These are phyloP conservation scores for Phytophthora colocasiae DNA, from an alignment of 352 stramenopile genomes.

Conservation along the genomic window DNA sequence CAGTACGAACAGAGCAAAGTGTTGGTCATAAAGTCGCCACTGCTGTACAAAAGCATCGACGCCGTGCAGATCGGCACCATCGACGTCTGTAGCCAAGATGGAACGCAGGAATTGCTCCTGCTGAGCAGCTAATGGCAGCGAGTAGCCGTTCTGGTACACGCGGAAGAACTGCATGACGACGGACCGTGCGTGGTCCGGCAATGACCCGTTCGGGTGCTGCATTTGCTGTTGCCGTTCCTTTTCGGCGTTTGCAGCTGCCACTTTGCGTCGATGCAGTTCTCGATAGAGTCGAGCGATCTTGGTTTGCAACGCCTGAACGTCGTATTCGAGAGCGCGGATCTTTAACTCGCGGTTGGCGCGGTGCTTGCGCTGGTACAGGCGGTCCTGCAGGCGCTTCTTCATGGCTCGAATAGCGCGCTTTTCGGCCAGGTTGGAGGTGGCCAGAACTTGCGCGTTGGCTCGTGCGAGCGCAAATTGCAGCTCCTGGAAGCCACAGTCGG, in stretches of 20 bases:
- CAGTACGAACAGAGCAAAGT: slow-evolving; percentile 31
- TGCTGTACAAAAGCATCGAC: slow-evolving; percentile 40
- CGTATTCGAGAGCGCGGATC: slow-evolving; percentile 26
- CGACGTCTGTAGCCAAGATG: slow-evolving; percentile 34
- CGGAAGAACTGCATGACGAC: slow-evolving; percentile 40
- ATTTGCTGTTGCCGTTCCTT: slow-evolving; percentile 20
- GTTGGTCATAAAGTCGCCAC: slow-evolving; percentile 36
- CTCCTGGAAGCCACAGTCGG: slow-evolving; percentile 23
- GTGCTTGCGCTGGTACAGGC: slow-evolving; percentile 48
- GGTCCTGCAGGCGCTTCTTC: slow-evolving; percentile 45
- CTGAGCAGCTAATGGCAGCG: slow-evolving; percentile 5
- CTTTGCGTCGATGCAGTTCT: slow-evolving; percentile 27
- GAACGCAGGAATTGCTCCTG: slow-evolving; percentile 42
- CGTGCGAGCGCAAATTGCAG: slow-evolving; percentile 13
- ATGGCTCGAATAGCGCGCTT: slow-evolving; percentile 18
- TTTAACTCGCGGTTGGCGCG: slow-evolving; percentile 43
- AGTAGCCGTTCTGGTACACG: slow-evolving; percentile 44
- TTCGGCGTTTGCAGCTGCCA: slow-evolving; percentile 4
- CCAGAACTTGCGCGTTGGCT: slow-evolving; percentile 20
- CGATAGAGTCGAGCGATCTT: slow-evolving; percentile 38
- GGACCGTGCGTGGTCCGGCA: slow-evolving; percentile 26
- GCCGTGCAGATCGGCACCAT: slow-evolving; percentile 21
- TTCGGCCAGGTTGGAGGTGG: slow-evolving; percentile 21
- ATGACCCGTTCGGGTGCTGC: slow-evolving; percentile 13
- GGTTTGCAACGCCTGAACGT: slow-evolving; percentile 27